phyloP scores from a whole-genome alignment of 352 stramenopile species.

The Pythium brachiatum region DNA sequence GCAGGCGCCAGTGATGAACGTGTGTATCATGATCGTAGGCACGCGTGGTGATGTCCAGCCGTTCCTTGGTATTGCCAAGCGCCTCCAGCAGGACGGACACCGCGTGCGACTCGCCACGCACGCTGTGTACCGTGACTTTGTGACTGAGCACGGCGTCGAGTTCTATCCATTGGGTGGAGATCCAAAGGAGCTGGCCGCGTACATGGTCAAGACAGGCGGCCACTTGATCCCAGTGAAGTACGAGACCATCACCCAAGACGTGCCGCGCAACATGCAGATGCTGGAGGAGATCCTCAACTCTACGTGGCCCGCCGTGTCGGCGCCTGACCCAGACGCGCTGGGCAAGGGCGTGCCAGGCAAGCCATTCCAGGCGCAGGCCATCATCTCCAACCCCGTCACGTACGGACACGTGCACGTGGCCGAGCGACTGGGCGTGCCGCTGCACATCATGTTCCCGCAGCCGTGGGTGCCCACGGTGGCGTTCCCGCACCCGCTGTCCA shows the following conservation, averaged over 20 bases:
- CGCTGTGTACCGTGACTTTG: conserved; percentile 78
- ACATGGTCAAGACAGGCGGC: conserved; percentile 91
- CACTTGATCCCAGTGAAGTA: conserved; percentile 70
- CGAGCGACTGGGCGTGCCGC: conserved; percentile 87
- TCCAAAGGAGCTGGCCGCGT: conserved; percentile 77
- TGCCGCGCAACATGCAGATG: conserved; percentile 88
- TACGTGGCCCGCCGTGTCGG: conserved; percentile 67
- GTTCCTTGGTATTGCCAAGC: conserved; percentile 83
- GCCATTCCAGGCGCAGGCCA: conserved; percentile 86
- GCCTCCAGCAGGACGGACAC: conserved; percentile 82
- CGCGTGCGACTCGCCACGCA: conserved; percentile 91
- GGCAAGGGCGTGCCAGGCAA: conserved; percentile 36
- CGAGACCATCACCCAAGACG: conserved; percentile 42
- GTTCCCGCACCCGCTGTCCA: conserved; percentile 91
- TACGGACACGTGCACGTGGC: conserved; percentile 93
- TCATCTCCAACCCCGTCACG: conserved; percentile 94
- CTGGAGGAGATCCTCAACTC: conserved; percentile 85
- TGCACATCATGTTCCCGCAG: conserved; percentile 94
- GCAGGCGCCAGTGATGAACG: conserved; percentile 48
- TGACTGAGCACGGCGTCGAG: conserved; percentile 68
- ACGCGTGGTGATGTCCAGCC: conserved; percentile 86
- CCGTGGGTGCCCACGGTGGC: conserved; percentile 86
- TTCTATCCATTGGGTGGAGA: conserved; percentile 79
- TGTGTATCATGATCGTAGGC: conserved; percentile 90
- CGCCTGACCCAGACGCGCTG: conserved; percentile 65